Conservation (phyloP, 495 filamentous ascomycete genomes). For the Hypoxylon lienhwacheense region DNA sequence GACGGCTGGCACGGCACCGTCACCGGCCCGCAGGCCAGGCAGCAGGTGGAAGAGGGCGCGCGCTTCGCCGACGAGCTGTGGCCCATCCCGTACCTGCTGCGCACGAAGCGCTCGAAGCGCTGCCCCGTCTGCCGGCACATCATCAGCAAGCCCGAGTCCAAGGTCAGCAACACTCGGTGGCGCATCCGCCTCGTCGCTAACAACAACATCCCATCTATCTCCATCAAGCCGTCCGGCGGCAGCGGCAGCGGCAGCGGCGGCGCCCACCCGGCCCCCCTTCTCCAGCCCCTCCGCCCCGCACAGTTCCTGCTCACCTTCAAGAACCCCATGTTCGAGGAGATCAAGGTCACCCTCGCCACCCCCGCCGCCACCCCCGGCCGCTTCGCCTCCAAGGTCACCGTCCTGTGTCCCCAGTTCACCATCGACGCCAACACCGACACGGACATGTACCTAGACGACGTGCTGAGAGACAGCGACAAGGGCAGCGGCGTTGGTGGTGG, state of each 20-base stretch:
- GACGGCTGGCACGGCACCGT: conserved; percentile 49
- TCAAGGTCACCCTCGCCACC: conserved; percentile 85
- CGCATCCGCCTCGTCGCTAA: conserved; percentile 85
- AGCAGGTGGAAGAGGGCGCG: conserved; percentile 56
- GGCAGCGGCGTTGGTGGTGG: conserved; percentile 39
- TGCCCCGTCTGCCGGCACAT: conserved; percentile 93
- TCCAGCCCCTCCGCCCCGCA: conserved; percentile 68
- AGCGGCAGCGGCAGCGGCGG: conserved; percentile 1
- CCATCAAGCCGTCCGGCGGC: conserved; percentile 60
- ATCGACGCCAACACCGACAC: conserved; percentile 93
- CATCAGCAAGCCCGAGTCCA: conserved; percentile 90
- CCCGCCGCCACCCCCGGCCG: conserved; percentile 77
- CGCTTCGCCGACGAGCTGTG: conserved; percentile 69
- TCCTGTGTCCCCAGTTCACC: conserved; percentile 92
- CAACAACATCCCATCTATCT: conserved; percentile 83
- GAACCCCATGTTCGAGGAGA: conserved; percentile 90
- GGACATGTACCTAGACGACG: conserved; percentile 76
- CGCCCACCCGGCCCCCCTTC: conserved; percentile 30
- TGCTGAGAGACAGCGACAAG: conserved; percentile 57
- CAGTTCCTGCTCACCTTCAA: conserved; percentile 87
- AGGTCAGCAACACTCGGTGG: conserved; percentile 81
- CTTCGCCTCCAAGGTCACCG: conserved; percentile 78
- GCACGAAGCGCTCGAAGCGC: conserved; percentile 90
- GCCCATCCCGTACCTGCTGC: conserved; percentile 76
- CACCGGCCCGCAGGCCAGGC: conserved; percentile 37